A percentile compares a stretch with the other conserved stretches of the same genome.
phyloP scores from a whole-genome alignment of 306 rosid species.

The Vigna unguiculata region DNA sequence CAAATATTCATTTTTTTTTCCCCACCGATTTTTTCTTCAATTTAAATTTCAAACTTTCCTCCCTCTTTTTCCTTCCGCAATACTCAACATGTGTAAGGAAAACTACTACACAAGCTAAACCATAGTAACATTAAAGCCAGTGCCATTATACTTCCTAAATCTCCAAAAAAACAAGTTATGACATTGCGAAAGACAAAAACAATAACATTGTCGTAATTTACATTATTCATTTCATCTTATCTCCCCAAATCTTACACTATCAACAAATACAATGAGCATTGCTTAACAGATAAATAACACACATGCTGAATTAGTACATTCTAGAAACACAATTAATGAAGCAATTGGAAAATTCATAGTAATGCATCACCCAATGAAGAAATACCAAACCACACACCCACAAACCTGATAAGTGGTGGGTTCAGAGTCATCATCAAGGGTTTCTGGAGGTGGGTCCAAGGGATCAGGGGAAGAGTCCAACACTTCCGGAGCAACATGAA shows the following conservation, averaged over 20 bases:
- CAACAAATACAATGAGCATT: background rate
- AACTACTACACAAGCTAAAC: background rate
- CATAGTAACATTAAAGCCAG: background rate
- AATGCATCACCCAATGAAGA: conserved; percentile 5
- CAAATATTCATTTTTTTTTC: background rate
- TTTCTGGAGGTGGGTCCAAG: conserved; percentile 54
- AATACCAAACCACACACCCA: background rate
- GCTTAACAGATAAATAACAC: background rate
- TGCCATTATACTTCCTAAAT: background rate
- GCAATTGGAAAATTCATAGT: background rate
- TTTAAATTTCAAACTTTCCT: background rate
- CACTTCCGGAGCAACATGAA: conserved; percentile 76
- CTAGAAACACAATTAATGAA: background rate
- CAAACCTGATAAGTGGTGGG: conserved; percentile 55
- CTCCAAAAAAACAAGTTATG: background rate
- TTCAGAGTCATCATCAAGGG: conserved; percentile 51
- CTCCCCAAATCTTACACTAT: background rate
- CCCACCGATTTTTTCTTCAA: background rate
- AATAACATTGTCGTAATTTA: background rate
- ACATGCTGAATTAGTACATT: background rate
- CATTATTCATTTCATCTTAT: background rate
- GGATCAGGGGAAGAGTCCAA: conserved; percentile 62
- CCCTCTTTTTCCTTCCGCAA: background rate
- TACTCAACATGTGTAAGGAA: background rate
- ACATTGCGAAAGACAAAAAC: conserved; percentile 10